These are phyloP conservation scores for Clarireedia monteithiana DNA, from an alignment of 2,329 filamentous ascomycete species.

Conservation along the genomic window DNA sequence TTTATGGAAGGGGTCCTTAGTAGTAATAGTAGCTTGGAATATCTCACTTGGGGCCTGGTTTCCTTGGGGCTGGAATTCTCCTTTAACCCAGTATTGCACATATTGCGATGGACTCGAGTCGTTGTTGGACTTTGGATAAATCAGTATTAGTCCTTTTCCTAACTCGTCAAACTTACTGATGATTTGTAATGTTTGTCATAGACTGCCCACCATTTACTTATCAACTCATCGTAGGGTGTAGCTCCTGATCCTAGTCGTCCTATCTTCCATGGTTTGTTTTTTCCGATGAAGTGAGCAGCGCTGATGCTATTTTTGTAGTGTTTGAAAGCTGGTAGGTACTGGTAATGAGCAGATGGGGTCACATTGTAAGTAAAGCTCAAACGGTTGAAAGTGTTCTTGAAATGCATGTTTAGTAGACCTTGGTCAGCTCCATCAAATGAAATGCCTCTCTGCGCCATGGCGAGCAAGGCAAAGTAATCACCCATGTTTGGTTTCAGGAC, in stretches of 20 bases:
- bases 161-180: slow-evolving; percentile 33
- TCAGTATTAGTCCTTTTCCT: slow-evolving; percentile 6
- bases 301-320: slow-evolving; percentile 88
- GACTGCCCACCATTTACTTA: slow-evolving; percentile 87
- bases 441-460: slow-evolving; percentile 76
- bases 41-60: slow-evolving; percentile 21
- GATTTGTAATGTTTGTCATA: slow-evolving; percentile 77
- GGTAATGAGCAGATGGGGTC: slow-evolving; percentile 92
- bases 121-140: slow-evolving; percentile 18
- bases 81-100: slow-evolving; percentile 29
- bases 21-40: slow-evolving; percentile 13
- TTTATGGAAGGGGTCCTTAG: background rate
- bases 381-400: slow-evolving; percentile 73
- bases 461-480: slow-evolving; percentile 78
- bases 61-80: slow-evolving; percentile 25
- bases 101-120: slow-evolving; percentile 17
- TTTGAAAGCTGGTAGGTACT: slow-evolving; percentile 90
- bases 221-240: slow-evolving; percentile 72
- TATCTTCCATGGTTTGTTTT: slow-evolving; percentile 79
- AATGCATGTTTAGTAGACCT: slow-evolving; percentile 91
- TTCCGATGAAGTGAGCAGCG: slow-evolving; percentile 90
- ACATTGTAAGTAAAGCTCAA: slow-evolving; percentile 96
- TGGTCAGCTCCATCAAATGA: slow-evolving; percentile 98
- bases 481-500: slow-evolving; percentile 77
- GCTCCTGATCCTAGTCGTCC: slow-evolving; percentile 48